Evolutionary conservation across 2,329 filamentous ascomycete genomes (phyloP), one percentile per base, ranked within the genome.

Genomic region (Aspergillus sergii): DNA sequence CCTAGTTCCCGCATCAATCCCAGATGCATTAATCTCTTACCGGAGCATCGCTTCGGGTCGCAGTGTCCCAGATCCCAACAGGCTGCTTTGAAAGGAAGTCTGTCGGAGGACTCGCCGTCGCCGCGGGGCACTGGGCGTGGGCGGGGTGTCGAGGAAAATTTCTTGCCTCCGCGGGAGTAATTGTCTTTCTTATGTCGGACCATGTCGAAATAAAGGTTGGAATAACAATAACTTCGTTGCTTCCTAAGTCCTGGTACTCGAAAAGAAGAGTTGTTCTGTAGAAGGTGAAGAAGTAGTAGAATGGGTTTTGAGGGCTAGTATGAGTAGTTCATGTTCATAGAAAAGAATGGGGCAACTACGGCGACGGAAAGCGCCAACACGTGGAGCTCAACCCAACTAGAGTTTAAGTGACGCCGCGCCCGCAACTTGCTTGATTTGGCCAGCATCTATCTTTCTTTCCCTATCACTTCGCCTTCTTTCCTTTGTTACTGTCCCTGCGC

Each of bases 51-150:
- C 79, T 97, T 98, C 10, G 94, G 93, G 75, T 99, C 95, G 83
- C 95, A 99, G 82, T 99, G 95, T 66, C 94, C 94, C 39, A 99
- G 85, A 75, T 99, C 95, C 95, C 95, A 99, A 78, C 94, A 97
- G 63, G 94, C 95, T 56, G 95, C 94, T 80, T 96, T 96, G 86
- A 94, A 97, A 26, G 81, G 76, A 43, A 80, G 80, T 57, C 76
- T 77, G 62, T 76, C 59, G 73, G 69, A 71, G 51, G 72, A 69
- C 21, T 78, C 74, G 59, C 82, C 77, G 64, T 81, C 79, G 65
- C 74, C 75, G 73, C 80, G 82, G 68, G 84, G 75, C 63, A 71
- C 69, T 60, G 75, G 84, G 64, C 84, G 83, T 66, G 84, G 81
- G 67, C 87, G 84, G 65, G 88, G 84, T 64, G 64, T 66, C 28